Conservation (phyloP, 192 early-diverging fungal species). For the Paraglomus occultum region DNA sequence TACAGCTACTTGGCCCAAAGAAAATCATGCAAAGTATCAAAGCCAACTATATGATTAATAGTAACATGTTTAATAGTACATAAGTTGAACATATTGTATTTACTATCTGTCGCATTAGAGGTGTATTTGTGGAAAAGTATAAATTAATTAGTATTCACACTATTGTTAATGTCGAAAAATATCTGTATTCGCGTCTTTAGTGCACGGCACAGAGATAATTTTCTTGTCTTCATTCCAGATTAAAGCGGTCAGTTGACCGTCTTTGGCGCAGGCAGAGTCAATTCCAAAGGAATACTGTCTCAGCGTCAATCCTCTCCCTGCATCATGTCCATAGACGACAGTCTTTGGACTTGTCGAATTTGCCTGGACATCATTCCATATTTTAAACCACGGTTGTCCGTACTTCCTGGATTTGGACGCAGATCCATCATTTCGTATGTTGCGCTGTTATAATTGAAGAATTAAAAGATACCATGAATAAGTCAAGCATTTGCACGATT, state of each 20-base stretch:
- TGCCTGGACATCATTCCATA: slow-evolving; percentile 40
- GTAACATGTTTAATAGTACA: too few species aligned
- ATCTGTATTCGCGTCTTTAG: too few species aligned
- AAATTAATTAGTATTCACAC: too few species aligned
- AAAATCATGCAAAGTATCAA: too few species aligned
- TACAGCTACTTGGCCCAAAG: too few species aligned
- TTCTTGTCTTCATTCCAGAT: slow-evolving; percentile 16
- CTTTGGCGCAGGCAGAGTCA: slow-evolving; percentile 71
- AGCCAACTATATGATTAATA: too few species aligned
- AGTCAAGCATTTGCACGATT: slow-evolving; percentile 28
- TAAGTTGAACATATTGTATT: too few species aligned
- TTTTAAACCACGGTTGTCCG: slow-evolving; percentile 42
- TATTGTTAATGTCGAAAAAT: too few species aligned
- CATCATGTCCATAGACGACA: slow-evolving; percentile 73
- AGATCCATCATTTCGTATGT: slow-evolving; percentile 42
- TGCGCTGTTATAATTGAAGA: slow-evolving; percentile 40
- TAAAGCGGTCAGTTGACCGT: slow-evolving; percentile 57
- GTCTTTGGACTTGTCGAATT: slow-evolving; percentile 27
- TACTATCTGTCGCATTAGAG: too few species aligned
- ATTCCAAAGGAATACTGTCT: slow-evolving; percentile 56
- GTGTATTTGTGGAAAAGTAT: too few species aligned
- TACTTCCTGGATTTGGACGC: slow-evolving; percentile 35
- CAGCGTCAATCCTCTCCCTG: slow-evolving; percentile 55
- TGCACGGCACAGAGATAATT: slow-evolving; percentile 7
- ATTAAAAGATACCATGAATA: slow-evolving; percentile 35